phyloP scores from a whole-genome alignment of 495 filamentous ascomycete species.

The Cryomyces minteri region DNA sequence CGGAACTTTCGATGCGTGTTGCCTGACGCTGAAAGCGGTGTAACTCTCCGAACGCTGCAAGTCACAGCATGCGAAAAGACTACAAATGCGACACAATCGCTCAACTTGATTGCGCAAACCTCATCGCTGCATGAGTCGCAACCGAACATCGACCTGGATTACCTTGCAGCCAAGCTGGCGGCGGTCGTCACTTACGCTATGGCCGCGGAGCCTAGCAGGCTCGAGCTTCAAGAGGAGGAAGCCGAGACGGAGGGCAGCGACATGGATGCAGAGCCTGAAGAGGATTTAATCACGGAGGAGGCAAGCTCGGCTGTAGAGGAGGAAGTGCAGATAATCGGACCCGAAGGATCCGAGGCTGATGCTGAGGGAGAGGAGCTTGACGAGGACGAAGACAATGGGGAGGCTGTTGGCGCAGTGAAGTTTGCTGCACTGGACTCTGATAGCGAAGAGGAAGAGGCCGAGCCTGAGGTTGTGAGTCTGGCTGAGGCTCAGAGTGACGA shows the following conservation, averaged over 20 bases:
- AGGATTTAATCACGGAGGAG: constrained; percentile 20
- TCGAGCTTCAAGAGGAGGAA: constrained; percentile 6
- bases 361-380: constrained; percentile 21
- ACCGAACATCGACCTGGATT: constrained; percentile 8
- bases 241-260: constrained; percentile 24
- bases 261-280: constrained; percentile 22
- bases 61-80: no score
- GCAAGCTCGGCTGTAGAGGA: constrained; percentile 12
- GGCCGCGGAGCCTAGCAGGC: constrained; percentile 16
- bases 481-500: constrained; percentile 3
- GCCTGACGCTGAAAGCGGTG: no score
- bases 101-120: no score
- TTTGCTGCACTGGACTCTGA: constrained; percentile 27
- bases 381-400: constrained; percentile 28
- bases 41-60: no score
- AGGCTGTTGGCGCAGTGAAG: constrained; percentile 63
- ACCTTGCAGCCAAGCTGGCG: no score
- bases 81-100: no score
- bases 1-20: no score
- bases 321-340: constrained; percentile 23
- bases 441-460: constrained; percentile 17
- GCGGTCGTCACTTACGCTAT: constrained; percentile 16
- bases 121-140: neutral
- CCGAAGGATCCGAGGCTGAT: constrained; percentile 21
- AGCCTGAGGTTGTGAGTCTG: neutral